Base-by-base conservation (phyloP, 228 moss, liverwort and hornwort species). In the Sphagnum fallax region DNA sequence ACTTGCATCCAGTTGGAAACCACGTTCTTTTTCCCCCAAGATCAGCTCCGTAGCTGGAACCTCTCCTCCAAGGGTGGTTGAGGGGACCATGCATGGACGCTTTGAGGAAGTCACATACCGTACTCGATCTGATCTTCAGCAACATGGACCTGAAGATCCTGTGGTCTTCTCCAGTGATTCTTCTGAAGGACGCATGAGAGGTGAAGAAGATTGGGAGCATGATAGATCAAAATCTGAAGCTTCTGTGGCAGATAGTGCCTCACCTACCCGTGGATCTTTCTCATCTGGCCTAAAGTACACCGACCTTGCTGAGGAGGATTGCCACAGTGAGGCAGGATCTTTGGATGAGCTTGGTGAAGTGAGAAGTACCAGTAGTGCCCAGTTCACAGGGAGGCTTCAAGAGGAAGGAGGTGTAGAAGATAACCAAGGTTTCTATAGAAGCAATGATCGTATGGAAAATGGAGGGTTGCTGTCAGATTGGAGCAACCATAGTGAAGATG, bases 21-120 rank as follows among this genome's bases (percentile, higher is more conserved):
- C 79, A 70, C 86, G 82, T 52, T 82, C 82, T 12, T 69, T 81
- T 66, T 86, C 86, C 68, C 86, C 86, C 6, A 86, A 82, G 78
- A 78, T 80, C 67, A 78, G 80, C 59, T 73, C 80, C 49, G 62
- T 82, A 58, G 78, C 69, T 49, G 82, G 70, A 53, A 66, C 53
- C 16, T 86, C 86, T 12, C 86, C 86, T 75, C 86, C 82, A 49
- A 80, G 86, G 75, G 78, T 78, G 67, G 73, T 65, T 50, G 86
- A 86, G 71, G 86, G 86, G 14, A 86, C 86, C 61, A 86, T 86
- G 86, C 82, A 86, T 16, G 86, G 86, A 65, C 86, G 86, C 32
- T 86, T 86, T 52, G 86, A 86, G 65, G 86, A 86, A 76, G 86
- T 86, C 32, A 86, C 82, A 2, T 86, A 82, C 50, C 82, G 82